phyloP scores from a whole-genome alignment of 2,329 filamentous ascomycete genomes.

The Macroventuria anomochaeta region DNA sequence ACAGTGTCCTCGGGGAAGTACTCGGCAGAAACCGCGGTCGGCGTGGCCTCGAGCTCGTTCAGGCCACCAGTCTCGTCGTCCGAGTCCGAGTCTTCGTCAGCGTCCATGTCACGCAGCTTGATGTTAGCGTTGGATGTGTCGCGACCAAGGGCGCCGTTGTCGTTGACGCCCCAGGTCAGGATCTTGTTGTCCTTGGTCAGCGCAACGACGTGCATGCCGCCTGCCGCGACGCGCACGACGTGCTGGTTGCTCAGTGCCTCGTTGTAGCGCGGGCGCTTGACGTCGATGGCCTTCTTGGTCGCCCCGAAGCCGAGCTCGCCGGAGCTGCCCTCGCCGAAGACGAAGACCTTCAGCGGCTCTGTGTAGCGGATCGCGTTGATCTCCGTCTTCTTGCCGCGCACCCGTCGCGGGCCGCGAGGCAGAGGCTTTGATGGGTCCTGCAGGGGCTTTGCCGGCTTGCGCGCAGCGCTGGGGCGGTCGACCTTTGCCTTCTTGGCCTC shows the following conservation, averaged over 20 bases:
- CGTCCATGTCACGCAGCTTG: conserved; percentile 61
- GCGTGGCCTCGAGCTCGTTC: conserved; percentile 76
- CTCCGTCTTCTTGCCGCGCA: conserved; percentile 46
- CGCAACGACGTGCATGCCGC: conserved; percentile 81
- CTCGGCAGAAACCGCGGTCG: conserved; percentile 62
- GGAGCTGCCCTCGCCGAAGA: conserved; percentile 80
- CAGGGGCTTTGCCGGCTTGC: conserved; percentile 24
- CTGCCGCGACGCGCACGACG: conserved; percentile 77
- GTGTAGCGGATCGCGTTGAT: conserved; percentile 70
- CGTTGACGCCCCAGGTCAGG: conserved; percentile 86
- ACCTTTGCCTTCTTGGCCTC: conserved; percentile 36
- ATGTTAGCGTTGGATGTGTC: conserved; percentile 71
- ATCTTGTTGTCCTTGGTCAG: conserved; percentile 82
- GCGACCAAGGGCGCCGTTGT: conserved; percentile 80
- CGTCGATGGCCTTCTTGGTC: conserved; percentile 70
- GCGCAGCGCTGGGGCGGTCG: conserved; percentile 20
- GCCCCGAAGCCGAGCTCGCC: conserved; percentile 81
- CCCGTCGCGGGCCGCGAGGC: conserved; percentile 42
- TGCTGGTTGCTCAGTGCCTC: conserved; percentile 64
- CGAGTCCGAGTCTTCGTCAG: conserved; percentile 50
- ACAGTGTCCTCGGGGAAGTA: conserved; percentile 67
- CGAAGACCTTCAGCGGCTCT: conserved; percentile 72
- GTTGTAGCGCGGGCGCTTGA: conserved; percentile 76
- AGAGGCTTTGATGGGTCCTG: conserved; percentile 28
- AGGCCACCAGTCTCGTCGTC: conserved; percentile 67